Base-by-base conservation (phyloP, 805 yeast species). In the Torulaspora indica region DNA sequence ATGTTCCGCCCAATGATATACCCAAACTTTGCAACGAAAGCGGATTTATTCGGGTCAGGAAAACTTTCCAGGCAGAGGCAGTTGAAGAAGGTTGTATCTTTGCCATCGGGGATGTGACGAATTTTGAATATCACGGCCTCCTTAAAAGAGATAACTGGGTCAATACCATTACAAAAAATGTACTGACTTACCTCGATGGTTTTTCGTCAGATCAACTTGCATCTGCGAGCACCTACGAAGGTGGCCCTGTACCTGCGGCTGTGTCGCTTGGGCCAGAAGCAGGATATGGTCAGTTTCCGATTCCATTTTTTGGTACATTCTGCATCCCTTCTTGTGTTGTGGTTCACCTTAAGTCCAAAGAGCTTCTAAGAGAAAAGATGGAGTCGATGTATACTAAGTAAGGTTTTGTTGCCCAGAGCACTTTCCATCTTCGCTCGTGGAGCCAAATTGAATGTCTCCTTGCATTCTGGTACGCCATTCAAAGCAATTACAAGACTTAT, bases 21-120 rank as follows among this genome's bases (percentile, higher is more conserved):
- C 12, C 24, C 7, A 35, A 46, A 5, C 22, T 56, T 8, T 35
- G 42, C 1, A 43, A 54, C 29, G 28, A 29, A 1, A 30, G 36
- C 3, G 63, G 63, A 2, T 55, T 46, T 35, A 47, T 57, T 39
- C 43, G 40, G 7, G 52, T 60, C 10, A 30, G 52, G 8, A 52
- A 52, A 5, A 55, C 58, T 1, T 59, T 61, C 38, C 60, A 55
- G 41, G 50, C 55, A 1, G 32, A 24, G 12, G 55, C 48, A 3
- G 39, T 42, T 13, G 12, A 50, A 1, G 45, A 28, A 32, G 57
- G 59, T n/a, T 51, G 54, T 27, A 50, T 65, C 3, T 66, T 66
- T 44, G 64, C 69, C 2, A 53, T 66, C 40, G 71, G 70, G 10
- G 70, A 67, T 48, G 58, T 58, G n/a, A 43, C 50, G 10, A 52